Evolutionary conservation across 495 filamentous ascomycete species (phyloP), one percentile per base, ranked within the genome.

Genomic region (Pyrenula aspistea): DNA sequence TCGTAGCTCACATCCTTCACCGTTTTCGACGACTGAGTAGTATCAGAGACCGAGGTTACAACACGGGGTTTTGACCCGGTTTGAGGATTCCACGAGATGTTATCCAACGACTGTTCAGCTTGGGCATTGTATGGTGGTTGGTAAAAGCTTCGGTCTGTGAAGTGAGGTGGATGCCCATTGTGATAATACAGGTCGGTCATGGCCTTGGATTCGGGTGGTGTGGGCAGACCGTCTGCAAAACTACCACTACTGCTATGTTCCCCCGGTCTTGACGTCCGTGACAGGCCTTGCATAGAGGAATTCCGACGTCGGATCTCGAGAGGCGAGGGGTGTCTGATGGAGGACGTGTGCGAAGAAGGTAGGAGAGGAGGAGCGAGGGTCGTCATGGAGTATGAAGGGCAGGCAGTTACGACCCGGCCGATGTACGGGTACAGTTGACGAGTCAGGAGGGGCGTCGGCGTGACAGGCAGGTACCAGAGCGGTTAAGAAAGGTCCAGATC

Each of bases 121-220:
- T 42, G 31, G 25, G 25, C 20, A 55, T 47, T 48, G 60, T 15
- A 61, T 54, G 50, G 67, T 42, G 31, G 31, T 42, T 42, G 31
- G 15, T 42, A 42, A 42, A 42, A 42, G 31, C 31, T 42, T 15
- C 31, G 31, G 31, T 42, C 31, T 42, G 31, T 42, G 60, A 51
- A 64, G 53, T 22, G 62, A 24, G 1, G 63, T 56, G 55, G 70
- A 70, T 51, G 64, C 25, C 63, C 58, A 11, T 70, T 62, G 25
- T 73, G 61, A 36, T 78, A 72, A 56, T 75, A 77, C 22, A 75
- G 65, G 55, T 76, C 71, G 55, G 66, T 77, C 66, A 77, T 77
- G 53, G 70, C 70, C 62, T 63, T 61, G 56, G 79, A 76, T 55
- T 65, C 60, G 8, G 77, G 77, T 22, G 77, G 78, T 56, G 77